Conservation (phyloP, 768 basidiomycete genomes). For the Pleurotus tuoliensis region DNA sequence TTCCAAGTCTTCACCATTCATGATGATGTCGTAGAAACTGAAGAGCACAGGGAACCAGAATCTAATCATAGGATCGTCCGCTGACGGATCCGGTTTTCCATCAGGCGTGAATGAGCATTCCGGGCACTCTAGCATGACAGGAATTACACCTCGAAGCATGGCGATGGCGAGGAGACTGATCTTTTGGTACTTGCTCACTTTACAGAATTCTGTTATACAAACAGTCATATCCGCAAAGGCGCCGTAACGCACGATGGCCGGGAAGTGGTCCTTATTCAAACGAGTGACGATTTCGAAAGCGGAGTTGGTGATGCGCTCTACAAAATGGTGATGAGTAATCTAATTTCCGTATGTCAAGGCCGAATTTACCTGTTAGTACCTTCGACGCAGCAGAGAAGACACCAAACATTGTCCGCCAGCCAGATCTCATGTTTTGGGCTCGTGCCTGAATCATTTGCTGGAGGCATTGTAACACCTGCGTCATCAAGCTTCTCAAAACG, state of each 20-base stretch:
- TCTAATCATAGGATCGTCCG: slow-evolving; percentile 87
- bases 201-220: slow-evolving; percentile 98
- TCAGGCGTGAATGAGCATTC: slow-evolving; percentile 46
- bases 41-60: slow-evolving; percentile 98
- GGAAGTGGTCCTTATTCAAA: slow-evolving; percentile 87
- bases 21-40: slow-evolving; percentile 99
- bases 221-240: slow-evolving; percentile 95
- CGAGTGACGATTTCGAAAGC: slow-evolving; percentile 95
- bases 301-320: slow-evolving; percentile 86
- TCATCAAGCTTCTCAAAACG: slow-evolving; percentile 5
- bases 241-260: slow-evolving; percentile 87
- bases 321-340: slow-evolving; percentile 9
- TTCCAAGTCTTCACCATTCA: slow-evolving; percentile 99
- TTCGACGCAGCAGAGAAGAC: slow-evolving; percentile 97
- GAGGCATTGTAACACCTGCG: slow-evolving; percentile 90
- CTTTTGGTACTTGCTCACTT: slow-evolving; percentile 99
- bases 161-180: slow-evolving; percentile 94
- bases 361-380: slow-evolving; percentile 70
- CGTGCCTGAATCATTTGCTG: slow-evolving; percentile 98
- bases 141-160: slow-evolving; percentile 91
- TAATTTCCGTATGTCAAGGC: not conserved
- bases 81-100: slow-evolving; percentile 19
- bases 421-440: slow-evolving; percentile 92
- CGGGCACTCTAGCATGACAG: slow-evolving; percentile 82
- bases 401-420: slow-evolving; percentile 99